Conservation (phyloP, 441 rosid genomes). For the Theobroma grandiflorum region DNA sequence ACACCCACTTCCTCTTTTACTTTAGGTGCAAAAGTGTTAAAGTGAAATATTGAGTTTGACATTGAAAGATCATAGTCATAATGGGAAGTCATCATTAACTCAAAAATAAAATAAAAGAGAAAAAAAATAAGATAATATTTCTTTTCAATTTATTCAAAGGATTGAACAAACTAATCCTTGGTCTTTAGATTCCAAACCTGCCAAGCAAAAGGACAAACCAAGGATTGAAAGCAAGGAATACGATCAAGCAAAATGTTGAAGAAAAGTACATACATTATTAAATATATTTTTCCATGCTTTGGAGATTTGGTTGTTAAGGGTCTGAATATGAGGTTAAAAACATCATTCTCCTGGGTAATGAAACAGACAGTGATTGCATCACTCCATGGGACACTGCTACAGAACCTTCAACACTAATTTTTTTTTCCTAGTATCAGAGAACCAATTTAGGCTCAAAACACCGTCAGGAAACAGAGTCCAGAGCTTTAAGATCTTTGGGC, state of each 20-base stretch:
- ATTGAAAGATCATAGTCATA: not conserved
- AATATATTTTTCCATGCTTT: not conserved
- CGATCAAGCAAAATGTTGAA: slow-evolving; percentile 1
- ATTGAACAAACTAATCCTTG: not conserved
- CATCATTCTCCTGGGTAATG: not conserved
- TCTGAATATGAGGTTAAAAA: not conserved
- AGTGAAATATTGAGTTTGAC: slow-evolving; percentile 15
- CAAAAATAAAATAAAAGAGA: not conserved
- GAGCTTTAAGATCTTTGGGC: not conserved
- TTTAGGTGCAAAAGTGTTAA: not conserved
- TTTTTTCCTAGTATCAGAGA: no score
- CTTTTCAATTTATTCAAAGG: not conserved
- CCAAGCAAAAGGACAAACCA: not conserved
- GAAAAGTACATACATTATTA: not conserved
- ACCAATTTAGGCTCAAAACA: not conserved
- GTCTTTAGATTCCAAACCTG: not conserved
- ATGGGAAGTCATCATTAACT: not conserved
- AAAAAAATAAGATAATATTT: not conserved
- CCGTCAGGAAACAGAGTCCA: not conserved
- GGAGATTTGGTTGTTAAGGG: slow-evolving; percentile 28
- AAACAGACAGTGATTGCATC: not conserved
- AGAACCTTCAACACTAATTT: not conserved
- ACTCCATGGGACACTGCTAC: no score
- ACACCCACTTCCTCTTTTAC: not conserved
- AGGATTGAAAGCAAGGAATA: slow-evolving; percentile 14